These are phyloP conservation scores for Claviceps paspali DNA, from an alignment of 2,329 filamentous ascomycete species.

Conservation along the genomic window DNA sequence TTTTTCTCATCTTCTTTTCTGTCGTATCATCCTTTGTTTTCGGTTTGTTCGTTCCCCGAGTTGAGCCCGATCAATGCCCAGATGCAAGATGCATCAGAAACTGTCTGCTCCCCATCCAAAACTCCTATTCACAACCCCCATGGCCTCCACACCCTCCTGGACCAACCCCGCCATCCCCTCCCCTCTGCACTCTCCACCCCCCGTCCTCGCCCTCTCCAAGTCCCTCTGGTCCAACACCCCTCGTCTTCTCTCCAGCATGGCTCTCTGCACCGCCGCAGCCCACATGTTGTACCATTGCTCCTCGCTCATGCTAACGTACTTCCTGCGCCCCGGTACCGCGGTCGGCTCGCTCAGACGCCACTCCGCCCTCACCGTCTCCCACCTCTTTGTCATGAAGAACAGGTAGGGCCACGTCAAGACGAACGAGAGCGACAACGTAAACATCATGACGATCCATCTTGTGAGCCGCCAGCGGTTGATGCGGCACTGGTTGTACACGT, in stretches of 20 bases:
- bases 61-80: too few species aligned
- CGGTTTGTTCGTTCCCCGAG: too few species aligned
- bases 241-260: conserved; percentile 42
- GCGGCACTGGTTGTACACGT: conserved; percentile 47
- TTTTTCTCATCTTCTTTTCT: too few species aligned
- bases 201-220: conserved; percentile 24
- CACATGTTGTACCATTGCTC: conserved; percentile 49
- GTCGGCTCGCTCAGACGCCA: conserved; percentile 30
- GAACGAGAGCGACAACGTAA: conserved; percentile 52
- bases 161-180: conserved; percentile 28
- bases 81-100: conserved; percentile 6
- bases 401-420: conserved; percentile 57
- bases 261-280: conserved; percentile 41
- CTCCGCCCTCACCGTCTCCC: conserved; percentile 44
- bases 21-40: too few species aligned
- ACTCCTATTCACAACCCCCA: conserved; percentile 36
- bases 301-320: conserved; percentile 39
- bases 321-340: conserved; percentile 18
- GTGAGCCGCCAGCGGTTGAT: conserved; percentile 52
- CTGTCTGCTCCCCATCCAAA: conserved; percentile 33
- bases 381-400: conserved; percentile 51
- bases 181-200: conserved; percentile 17
- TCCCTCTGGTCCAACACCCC: conserved; percentile 42
- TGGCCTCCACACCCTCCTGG: conserved; percentile 32
- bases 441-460: conserved; percentile 47